Base-by-base conservation (phyloP, 1,139 yeast genomes). In the Suhomyces guaymorum region DNA sequence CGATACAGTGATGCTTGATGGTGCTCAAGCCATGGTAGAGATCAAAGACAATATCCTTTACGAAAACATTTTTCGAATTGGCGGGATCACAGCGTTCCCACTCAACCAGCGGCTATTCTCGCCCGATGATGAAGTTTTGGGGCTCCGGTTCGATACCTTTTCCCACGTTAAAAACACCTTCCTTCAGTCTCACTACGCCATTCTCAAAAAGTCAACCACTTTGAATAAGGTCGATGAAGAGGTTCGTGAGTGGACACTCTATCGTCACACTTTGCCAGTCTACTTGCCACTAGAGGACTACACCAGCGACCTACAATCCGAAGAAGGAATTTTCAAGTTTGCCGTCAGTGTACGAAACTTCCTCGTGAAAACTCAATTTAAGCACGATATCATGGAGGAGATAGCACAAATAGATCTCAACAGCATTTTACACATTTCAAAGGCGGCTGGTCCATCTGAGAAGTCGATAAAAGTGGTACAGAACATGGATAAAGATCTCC, bases 71-170 rank as follows among this genome's bases (percentile, higher is more conserved):
- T 56, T 53, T 39, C 40, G 75, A 26, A 52, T 67, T 39, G 67
- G 60, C 4, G 74, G 75, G 3, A 43, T 65, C 19, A 67, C 75
- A 0, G 69, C 70, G 1, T 70, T 70, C 42, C 72, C 73, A 3
- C 43, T 70, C 28, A 65, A 66, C 35, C 51, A 52, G 26, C 42
- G 44, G 19, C 38, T 60, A 24, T 54, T 59, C 28, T 51, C 45
- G 8, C 42, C 47, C 3, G 49, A 48, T 18, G 56, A 48, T 11
- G 57, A 56, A 20, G 42, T 58, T 10, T 23, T 68, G 29, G 75
- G 75, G 0, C 30, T 70, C 11, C 47, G 75, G 11, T 68, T 69
- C 40, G 75, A 70, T 35, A 44, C 54, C 4, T 57, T 50, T 41
- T 54, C 66, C 4, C 49, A 51, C 15, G 26, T 38, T 7, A 36